These are phyloP conservation scores for Aurantiochytrium sp. DNA, from an alignment of 108 stramenopile species.

Conservation along the genomic window DNA sequence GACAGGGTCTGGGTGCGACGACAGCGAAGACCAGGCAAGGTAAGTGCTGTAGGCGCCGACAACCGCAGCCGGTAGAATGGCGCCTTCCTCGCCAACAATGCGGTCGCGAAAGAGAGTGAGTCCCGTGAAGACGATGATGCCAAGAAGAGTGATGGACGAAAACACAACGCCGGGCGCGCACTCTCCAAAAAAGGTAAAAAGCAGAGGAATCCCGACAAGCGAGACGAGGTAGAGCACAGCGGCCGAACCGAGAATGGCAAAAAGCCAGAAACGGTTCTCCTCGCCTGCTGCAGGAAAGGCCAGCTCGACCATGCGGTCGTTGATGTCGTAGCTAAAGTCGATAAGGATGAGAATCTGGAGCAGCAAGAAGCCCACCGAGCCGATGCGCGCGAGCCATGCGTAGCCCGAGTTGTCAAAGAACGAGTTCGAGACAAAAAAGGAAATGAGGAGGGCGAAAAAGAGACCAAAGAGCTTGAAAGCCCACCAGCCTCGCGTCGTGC, in stretches of 20 bases:
- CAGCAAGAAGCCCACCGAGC: background rate
- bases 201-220: background rate
- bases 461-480: slow-evolving; percentile 10
- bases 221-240: background rate
- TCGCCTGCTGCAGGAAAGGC: background rate
- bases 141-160: background rate
- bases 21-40: background rate
- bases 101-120: background rate
- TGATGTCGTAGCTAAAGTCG: slow-evolving; percentile 1
- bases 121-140: background rate
- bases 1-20: background rate
- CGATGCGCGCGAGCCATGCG: slow-evolving; percentile 15
- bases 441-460: background rate
- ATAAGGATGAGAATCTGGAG: slow-evolving; percentile 7
- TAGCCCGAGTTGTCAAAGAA: slow-evolving; percentile 17
- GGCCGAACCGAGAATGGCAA: background rate
- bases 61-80: background rate
- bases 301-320: background rate
- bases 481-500: background rate
- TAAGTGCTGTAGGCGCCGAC: background rate
- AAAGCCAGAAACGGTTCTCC: background rate
- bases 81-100: background rate
- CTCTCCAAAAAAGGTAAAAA: background rate
- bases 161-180: background rate
- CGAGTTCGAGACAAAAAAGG: background rate